Evolutionary conservation across 2,329 filamentous ascomycete genomes (phyloP).

Genomic region (Simplicillium sp.): DNA sequence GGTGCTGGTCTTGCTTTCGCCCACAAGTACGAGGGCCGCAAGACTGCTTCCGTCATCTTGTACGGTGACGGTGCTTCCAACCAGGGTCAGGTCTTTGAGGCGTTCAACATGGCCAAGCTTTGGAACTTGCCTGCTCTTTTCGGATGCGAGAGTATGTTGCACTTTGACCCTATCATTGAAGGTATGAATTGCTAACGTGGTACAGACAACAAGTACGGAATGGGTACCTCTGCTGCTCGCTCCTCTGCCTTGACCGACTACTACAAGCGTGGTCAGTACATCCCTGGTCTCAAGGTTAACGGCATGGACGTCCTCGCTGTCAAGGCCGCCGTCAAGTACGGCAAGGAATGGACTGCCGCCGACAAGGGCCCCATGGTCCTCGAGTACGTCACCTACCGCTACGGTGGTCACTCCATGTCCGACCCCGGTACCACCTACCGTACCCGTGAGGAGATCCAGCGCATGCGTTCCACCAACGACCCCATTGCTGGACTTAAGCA

Average conservation of each 20-base stretch:
- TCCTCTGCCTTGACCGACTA: constrained; percentile 96
- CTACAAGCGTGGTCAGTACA: constrained; percentile 99
- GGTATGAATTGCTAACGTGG: constrained; percentile 1
- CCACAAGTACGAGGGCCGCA: constrained; percentile 83
- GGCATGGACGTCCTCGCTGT: constrained; percentile 98
- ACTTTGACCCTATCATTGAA: constrained; percentile 2
- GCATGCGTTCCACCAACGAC: constrained; percentile 98
- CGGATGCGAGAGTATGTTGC: constrained; percentile 84
- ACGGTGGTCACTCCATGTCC: constrained; percentile 99
- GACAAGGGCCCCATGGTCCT: constrained; percentile 92
- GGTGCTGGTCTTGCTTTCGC: constrained; percentile 95
- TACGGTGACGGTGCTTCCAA: constrained; percentile 99
- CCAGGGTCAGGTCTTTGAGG: constrained; percentile 99
- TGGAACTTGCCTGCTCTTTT: constrained; percentile 96
- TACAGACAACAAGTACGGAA: constrained; percentile 98
- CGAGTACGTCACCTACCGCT: constrained; percentile 98
- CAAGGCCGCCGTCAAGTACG: constrained; percentile 91
- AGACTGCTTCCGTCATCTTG: constrained; percentile 78
- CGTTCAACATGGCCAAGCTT: constrained; percentile 99
- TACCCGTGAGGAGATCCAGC: constrained; percentile 98
- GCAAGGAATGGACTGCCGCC: constrained; percentile 72
- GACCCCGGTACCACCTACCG: constrained; percentile 98
- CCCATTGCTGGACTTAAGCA: constrained; percentile 96
- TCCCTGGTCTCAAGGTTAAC: constrained; percentile 98
- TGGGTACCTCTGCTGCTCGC: constrained; percentile 93